Percentiles rank a stretch among this genome's conserved stretches.
These are phyloP conservation scores for Artemisia annua DNA, from an alignment of 129 eudicot genomes.

Conservation along the genomic window DNA sequence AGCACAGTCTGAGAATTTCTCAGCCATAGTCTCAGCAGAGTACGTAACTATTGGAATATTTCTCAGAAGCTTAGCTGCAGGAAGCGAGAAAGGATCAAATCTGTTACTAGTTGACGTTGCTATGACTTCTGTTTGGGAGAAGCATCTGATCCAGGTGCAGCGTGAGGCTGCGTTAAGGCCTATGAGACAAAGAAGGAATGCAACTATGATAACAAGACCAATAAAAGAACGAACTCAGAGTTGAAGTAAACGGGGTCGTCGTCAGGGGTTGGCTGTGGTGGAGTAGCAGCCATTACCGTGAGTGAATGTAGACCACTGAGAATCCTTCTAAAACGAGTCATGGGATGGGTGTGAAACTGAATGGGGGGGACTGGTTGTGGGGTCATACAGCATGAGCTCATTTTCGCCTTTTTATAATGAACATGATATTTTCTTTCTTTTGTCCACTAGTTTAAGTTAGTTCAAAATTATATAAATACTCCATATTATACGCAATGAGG, in stretches of 20 bases:
- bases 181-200: slow-evolving; percentile 64
- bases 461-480: too few relatives aligned
- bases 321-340: slow-evolving; percentile 17
- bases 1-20: slow-evolving; percentile 52
- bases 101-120: slow-evolving; percentile 5
- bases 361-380: slow-evolving; percentile 19
- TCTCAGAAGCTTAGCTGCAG: slow-evolving; percentile 55
- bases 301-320: slow-evolving; percentile 20
- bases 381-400: slow-evolving; percentile 16
- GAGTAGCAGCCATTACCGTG: slow-evolving; percentile 4
- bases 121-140: slow-evolving; percentile 19
- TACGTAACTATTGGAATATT: slow-evolving; percentile 55
- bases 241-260: slow-evolving; percentile 21
- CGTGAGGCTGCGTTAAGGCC: slow-evolving; percentile 72
- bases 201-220: slow-evolving; percentile 59
- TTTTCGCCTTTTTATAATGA: slow-evolving; percentile 14
- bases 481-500: too few relatives aligned
- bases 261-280: slow-evolving; percentile 22
- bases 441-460: too few relatives aligned
- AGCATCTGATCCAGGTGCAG: slow-evolving; percentile 65
- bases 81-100: slow-evolving; percentile 13
- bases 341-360: slow-evolving; percentile 13
- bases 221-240: slow-evolving; percentile 58
- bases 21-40: slow-evolving; percentile 32
- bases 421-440: background rate